Evolutionary conservation across 2,329 filamentous ascomycete species (phyloP).

Genomic region (Cladobotryum mycophilum): DNA sequence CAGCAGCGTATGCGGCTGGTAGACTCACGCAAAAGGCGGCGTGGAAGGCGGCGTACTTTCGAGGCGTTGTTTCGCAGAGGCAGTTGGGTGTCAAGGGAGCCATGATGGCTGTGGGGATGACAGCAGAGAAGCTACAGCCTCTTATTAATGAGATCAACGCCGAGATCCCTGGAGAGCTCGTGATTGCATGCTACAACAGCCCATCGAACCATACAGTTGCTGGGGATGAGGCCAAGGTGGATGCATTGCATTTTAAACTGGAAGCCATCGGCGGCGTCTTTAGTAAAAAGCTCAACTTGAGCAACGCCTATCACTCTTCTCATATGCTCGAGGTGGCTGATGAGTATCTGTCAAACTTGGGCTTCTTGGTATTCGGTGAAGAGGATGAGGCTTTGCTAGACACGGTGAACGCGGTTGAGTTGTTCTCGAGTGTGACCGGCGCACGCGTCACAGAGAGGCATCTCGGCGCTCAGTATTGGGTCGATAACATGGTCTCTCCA

Average conservation of each 20-base stretch:
- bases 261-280: constrained; percentile 2
- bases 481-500: constrained; percentile 18
- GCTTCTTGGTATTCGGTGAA: not conserved
- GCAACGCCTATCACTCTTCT: constrained; percentile 8
- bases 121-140: not conserved
- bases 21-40: constrained; percentile 2
- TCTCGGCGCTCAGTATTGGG: constrained; percentile 6
- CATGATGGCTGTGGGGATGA: constrained; percentile 7
- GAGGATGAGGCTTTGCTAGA: not conserved
- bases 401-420: not conserved
- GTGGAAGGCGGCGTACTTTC: constrained; percentile 3
- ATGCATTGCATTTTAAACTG: not conserved
- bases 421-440: constrained; percentile 5
- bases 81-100: constrained; percentile 4
- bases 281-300: constrained; percentile 4
- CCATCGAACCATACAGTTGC: constrained; percentile 4
- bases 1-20: constrained; percentile 5
- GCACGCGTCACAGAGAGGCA: not conserved
- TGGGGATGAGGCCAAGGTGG: constrained; percentile 3
- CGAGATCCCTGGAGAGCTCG: not conserved
- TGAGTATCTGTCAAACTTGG: not conserved
- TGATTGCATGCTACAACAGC: constrained; percentile 8
- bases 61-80: constrained; percentile 4
- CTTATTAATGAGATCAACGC: constrained; percentile 2
- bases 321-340: constrained; percentile 5